Evolutionary conservation across 495 filamentous ascomycete species (phyloP).

Genomic region (Diplogelasinospora grovesii): DNA sequence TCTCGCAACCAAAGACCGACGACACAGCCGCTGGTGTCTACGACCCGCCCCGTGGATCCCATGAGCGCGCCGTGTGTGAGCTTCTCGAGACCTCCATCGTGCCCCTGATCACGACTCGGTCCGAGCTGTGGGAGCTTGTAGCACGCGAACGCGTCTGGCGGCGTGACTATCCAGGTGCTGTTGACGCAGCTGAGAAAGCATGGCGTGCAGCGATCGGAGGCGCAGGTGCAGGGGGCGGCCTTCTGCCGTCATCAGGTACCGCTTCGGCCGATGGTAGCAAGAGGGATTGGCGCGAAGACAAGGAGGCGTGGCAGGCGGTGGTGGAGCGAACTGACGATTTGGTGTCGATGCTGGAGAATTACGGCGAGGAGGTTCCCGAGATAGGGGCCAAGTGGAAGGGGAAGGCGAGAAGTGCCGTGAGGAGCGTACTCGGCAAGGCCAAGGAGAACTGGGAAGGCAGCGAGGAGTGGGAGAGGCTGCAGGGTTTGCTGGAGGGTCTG

Average conservation of each 20-base stretch:
- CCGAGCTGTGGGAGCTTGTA: slow-evolving; percentile 67
- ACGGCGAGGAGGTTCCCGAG: slow-evolving; percentile 44
- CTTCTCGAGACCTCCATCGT: slow-evolving; percentile 65
- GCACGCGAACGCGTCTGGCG: slow-evolving; percentile 65
- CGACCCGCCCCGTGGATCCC: slow-evolving; percentile 38
- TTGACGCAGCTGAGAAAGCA: slow-evolving; percentile 80
- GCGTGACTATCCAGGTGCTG: slow-evolving; percentile 56
- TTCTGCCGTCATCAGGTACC: slow-evolving; percentile 8
- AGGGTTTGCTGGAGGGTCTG: slow-evolving; percentile 54
- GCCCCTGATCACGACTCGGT: slow-evolving; percentile 76
- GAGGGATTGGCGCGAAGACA: slow-evolving; percentile 39
- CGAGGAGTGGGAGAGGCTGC: slow-evolving; percentile 60
- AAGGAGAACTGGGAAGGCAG: slow-evolving; percentile 78
- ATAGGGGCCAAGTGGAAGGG: slow-evolving; percentile 71
- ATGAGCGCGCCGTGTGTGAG: slow-evolving; percentile 53
- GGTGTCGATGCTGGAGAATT: slow-evolving; percentile 59
- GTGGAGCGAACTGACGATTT: slow-evolving; percentile 60
- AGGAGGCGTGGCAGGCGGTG: slow-evolving; percentile 50
- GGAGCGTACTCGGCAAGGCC: slow-evolving; percentile 73
- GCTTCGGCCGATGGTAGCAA: slow-evolving; percentile 19
- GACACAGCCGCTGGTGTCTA: slow-evolving; percentile 28
- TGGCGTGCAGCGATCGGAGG: slow-evolving; percentile 64
- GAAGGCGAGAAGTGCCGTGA: slow-evolving; percentile 76
- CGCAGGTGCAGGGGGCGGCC: slow-evolving; percentile 17
- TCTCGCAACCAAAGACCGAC: slow-evolving; percentile 19